Evolutionary conservation across 2,329 filamentous ascomycete genomes (phyloP).

Genomic region (Paecilomyces formosus): DNA sequence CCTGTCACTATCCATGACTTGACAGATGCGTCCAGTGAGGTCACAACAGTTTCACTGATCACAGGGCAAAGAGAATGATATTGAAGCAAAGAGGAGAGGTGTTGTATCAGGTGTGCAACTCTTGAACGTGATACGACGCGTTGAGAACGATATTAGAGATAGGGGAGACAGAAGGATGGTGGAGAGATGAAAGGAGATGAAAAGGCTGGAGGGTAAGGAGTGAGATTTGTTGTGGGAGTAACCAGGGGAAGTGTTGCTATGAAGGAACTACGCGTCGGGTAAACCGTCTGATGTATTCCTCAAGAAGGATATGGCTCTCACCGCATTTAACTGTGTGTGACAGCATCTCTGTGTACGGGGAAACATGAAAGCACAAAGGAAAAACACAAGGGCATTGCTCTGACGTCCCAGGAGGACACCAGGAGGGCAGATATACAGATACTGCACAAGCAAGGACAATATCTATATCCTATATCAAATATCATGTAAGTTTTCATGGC

Average conservation of each 20-base stretch:
- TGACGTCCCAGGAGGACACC: neutral
- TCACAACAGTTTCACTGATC: neutral
- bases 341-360: neutral
- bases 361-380: neutral
- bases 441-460: neutral
- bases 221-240: neutral
- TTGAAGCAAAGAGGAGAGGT: neutral
- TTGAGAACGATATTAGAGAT: neutral
- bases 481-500: neutral
- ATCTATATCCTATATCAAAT: neutral
- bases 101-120: neutral
- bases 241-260: neutral
- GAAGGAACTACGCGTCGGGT: neutral
- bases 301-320: neutral
- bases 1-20: slow-evolving; percentile 15
- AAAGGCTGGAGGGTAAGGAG: neutral
- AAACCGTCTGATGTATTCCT: neutral
- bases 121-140: neutral
- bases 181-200: neutral
- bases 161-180: neutral
- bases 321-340: neutral
- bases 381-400: neutral
- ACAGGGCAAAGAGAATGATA: neutral
- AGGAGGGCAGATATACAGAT: neutral
- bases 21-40: neutral